Conservation (phyloP, 140 eudicot genomes). For the Bidens hawaiensis region DNA sequence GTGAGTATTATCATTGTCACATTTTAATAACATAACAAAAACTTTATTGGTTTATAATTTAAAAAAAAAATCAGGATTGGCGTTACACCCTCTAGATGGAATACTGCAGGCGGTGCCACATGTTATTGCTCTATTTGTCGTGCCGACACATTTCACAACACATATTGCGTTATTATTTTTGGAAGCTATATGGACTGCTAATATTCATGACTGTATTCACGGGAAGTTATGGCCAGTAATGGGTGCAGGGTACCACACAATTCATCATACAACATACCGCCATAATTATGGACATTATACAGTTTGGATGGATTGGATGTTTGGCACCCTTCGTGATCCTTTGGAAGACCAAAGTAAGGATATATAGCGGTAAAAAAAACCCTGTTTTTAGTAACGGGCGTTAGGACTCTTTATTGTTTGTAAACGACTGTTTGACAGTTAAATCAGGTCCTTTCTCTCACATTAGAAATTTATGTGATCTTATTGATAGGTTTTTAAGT, state of each 20-base stretch:
- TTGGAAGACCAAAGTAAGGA: constrained; percentile 58
- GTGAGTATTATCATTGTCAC: too few species aligned
- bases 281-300: too few species aligned
- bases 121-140: constrained; percentile 28
- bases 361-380: constrained; percentile 9
- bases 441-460: not conserved
- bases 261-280: constrained; percentile 47
- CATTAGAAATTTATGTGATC: not conserved
- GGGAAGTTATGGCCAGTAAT: too few species aligned
- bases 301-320: too few species aligned
- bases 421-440: not conserved
- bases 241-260: constrained; percentile 57
- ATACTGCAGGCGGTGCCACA: too few species aligned
- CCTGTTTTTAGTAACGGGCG: not conserved
- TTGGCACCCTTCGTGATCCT: too few species aligned
- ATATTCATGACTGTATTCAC: too few species aligned
- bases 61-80: constrained; percentile 30
- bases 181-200: too few species aligned
- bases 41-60: not conserved
- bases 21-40: too few species aligned
- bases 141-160: constrained; percentile 42
- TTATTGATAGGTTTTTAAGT: not conserved
- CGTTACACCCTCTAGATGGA: constrained; percentile 52
- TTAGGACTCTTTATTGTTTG: not conserved
- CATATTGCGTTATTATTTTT: too few species aligned